Evolutionary conservation across 2,329 filamentous ascomycete genomes (phyloP).

Genomic region (Penicillium sp.): DNA sequence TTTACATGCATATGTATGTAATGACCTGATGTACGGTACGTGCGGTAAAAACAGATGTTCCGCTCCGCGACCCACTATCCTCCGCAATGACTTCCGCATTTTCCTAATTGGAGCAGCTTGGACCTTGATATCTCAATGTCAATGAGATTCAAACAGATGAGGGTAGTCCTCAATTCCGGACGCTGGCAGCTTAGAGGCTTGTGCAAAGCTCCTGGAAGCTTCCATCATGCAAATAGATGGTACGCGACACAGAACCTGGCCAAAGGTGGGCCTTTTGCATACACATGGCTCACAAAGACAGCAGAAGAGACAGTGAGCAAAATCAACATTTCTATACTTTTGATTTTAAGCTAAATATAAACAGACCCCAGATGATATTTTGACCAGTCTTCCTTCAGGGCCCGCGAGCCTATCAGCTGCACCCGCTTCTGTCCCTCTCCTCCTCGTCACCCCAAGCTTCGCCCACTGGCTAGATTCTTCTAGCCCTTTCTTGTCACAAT

Average conservation of each 20-base stretch:
- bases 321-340: background rate
- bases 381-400: slow-evolving; percentile 24
- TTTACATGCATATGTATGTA: background rate
- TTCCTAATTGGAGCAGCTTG: slow-evolving; percentile 2
- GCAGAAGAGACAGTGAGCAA: slow-evolving; percentile 29
- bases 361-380: slow-evolving; percentile 30
- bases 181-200: slow-evolving; percentile 6
- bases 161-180: slow-evolving; percentile 11
- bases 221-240: slow-evolving; percentile 9
- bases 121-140: slow-evolving; percentile 21
- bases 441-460: slow-evolving; percentile 38
- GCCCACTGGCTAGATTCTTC: slow-evolving; percentile 36
- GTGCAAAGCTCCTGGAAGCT: background rate
- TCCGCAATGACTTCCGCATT: slow-evolving; percentile 12
- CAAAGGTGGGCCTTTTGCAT: slow-evolving; percentile 20
- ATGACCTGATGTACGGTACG: background rate
- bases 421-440: slow-evolving; percentile 25
- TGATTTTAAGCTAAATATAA: background rate
- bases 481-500: slow-evolving; percentile 29
- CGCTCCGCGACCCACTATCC: slow-evolving; percentile 8
- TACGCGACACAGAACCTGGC: slow-evolving; percentile 15
- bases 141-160: slow-evolving; percentile 17
- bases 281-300: slow-evolving; percentile 33
- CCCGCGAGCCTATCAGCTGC: slow-evolving; percentile 10
- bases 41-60: slow-evolving; percentile 5